Evolutionary conservation across 192 early-diverging fungal genomes (phyloP).

Genomic region (Jimgerdemannia flammicorona): DNA sequence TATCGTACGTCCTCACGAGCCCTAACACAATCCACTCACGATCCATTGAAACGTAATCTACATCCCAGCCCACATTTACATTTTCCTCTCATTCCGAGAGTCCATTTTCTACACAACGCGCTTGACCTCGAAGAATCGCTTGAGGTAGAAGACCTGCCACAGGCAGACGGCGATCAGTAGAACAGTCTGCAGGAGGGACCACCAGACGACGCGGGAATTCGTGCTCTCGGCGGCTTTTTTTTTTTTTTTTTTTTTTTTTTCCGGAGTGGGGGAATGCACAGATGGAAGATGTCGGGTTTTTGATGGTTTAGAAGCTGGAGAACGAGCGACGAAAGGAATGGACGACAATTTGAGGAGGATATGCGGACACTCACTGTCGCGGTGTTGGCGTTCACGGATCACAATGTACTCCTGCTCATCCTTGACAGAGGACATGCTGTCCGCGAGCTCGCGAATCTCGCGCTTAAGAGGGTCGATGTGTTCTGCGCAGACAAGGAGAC

Average conservation of each 20-base stretch:
- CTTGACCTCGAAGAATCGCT: conserved; percentile 69
- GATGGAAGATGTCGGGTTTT: neutral
- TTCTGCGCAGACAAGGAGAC: conserved; percentile 16
- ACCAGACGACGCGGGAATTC: conserved; percentile 75
- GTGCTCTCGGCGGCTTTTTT: conserved; percentile 71
- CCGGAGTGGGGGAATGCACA: neutral
- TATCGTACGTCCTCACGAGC: too few species aligned
- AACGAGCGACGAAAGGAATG: neutral
- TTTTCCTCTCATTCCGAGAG: neutral
- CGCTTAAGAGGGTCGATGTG: conserved; percentile 57
- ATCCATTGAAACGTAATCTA: too few species aligned
- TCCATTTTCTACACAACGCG: conserved; percentile 48
- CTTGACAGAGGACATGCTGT: conserved; percentile 54
- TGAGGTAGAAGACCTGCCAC: conserved; percentile 76
- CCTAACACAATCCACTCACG: too few species aligned
- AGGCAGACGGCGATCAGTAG: conserved; percentile 60
- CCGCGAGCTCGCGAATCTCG: conserved; percentile 61
- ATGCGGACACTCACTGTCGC: conserved; percentile 54
- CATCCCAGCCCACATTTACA: too few species aligned
- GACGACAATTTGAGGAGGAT: neutral
- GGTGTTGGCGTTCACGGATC: conserved; percentile 56
- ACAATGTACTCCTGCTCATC: conserved; percentile 74
- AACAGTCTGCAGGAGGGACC: conserved; percentile 63
- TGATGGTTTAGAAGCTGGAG: neutral
- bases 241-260: too few species aligned